Evolutionary conservation across 306 rosid genomes (phyloP).

Genomic region (Morella rubra): DNA sequence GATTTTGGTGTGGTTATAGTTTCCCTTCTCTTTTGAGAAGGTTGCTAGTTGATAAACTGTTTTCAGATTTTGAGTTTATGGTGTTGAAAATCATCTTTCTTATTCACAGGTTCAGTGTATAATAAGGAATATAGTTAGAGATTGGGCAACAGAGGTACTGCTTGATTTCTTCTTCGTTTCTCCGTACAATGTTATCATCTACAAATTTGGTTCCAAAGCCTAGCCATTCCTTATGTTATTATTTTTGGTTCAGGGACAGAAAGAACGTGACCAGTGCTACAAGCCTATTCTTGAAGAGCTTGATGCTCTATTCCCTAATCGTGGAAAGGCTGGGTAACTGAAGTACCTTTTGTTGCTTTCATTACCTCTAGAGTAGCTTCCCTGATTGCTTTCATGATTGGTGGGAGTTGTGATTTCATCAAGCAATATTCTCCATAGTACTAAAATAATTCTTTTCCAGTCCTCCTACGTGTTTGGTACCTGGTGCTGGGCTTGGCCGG

Average conservation of each 20-base stretch:
- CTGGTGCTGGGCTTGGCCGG: conserved; percentile 99
- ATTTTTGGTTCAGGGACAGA: conserved; percentile 65
- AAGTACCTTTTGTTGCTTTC: conserved; percentile 12
- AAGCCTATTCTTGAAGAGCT: conserved; percentile 92
- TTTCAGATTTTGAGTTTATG: not conserved
- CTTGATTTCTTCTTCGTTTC: conserved; percentile 11
- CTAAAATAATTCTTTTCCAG: conserved; percentile 48
- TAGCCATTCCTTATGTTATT: conserved; percentile 11
- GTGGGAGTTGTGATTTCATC: not conserved
- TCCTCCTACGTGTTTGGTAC: conserved; percentile 97
- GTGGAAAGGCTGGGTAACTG: conserved; percentile 56
- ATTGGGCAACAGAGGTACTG: conserved; percentile 90
- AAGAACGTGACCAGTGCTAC: conserved; percentile 96
- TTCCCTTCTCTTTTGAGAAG: conserved; percentile 1
- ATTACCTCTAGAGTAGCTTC: conserved; percentile 6
- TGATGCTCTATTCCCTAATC: conserved; percentile 62
- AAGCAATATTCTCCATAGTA: conserved; percentile 20
- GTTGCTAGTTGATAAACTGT: conserved; percentile 15
- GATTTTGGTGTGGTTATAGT: no score
- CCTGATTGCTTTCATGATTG: not conserved
- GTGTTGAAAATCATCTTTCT: not conserved
- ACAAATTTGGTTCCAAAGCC: conserved; percentile 3
- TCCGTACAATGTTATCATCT: conserved; percentile 14
- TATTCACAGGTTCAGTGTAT: conserved; percentile 78
- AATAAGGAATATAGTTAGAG: conserved; percentile 88